A percentile compares a stretch with the other conserved stretches of the same genome.
These are phyloP conservation scores for Ogataea paraovalis DNA, from an alignment of 805 yeast species.

Conservation along the genomic window DNA sequence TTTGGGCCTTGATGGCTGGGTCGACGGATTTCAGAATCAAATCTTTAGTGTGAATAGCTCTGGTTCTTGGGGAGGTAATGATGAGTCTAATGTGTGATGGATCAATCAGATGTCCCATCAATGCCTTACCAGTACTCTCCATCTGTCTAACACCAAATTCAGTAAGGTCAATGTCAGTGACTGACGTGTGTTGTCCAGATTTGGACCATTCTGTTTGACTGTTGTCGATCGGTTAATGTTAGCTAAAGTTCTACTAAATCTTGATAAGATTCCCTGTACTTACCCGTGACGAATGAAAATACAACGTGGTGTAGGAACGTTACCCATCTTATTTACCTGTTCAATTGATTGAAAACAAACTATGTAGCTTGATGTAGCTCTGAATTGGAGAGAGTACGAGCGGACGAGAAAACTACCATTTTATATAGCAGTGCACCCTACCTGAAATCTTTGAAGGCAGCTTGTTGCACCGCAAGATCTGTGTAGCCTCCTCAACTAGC, in stretches of 20 bases:
- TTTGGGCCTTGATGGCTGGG: slow-evolving; percentile 36
- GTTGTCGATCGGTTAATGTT: slow-evolving; percentile 19
- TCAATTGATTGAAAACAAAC: too few species aligned
- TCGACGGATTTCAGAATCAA: slow-evolving; percentile 52
- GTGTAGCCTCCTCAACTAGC: neutral
- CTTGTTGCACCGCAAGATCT: neutral
- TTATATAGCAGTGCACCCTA: neutral
- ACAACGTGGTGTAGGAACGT: slow-evolving; percentile 3
- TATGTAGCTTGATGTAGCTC: too few species aligned
- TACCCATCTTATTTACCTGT: neutral
- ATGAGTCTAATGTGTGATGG: slow-evolving; percentile 61
- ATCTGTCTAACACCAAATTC: slow-evolving; percentile 74
- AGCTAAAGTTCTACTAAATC: too few species aligned
- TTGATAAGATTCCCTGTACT: neutral
- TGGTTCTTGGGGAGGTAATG: slow-evolving; percentile 72
- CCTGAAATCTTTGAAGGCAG: neutral
- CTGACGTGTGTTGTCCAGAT: slow-evolving; percentile 86
- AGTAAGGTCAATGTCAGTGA: slow-evolving; percentile 78
- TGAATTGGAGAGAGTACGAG: too few species aligned
- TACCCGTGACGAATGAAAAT: slow-evolving; percentile 6
- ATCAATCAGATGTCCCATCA: slow-evolving; percentile 64
- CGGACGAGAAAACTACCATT: neutral
- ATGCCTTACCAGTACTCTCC: slow-evolving; percentile 62
- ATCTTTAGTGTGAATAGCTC: slow-evolving; percentile 75
- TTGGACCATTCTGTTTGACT: slow-evolving; percentile 98